Conservation (phyloP, 441 rosid genomes). For the Iberis amara region DNA sequence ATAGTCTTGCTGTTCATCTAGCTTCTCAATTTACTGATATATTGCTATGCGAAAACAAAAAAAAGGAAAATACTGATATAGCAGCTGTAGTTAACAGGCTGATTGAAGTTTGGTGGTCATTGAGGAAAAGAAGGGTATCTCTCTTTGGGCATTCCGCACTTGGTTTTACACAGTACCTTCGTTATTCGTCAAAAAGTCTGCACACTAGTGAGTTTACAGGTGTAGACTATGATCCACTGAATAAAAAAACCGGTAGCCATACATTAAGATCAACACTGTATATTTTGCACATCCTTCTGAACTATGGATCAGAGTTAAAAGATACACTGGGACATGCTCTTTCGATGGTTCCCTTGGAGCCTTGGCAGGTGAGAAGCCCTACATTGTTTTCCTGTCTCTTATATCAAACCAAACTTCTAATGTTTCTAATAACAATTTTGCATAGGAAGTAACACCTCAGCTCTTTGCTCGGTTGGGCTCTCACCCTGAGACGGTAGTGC, state of each 20-base stretch:
- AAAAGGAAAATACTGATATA: slow-evolving; percentile 42
- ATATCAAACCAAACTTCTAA: slow-evolving; percentile 11
- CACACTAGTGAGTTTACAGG: slow-evolving; percentile 46
- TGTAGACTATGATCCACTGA: slow-evolving; percentile 49
- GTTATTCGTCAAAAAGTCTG: slow-evolving; percentile 55
- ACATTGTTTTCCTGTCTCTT: slow-evolving; percentile 24
- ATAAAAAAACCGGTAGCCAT: slow-evolving; percentile 58
- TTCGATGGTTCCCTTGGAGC: slow-evolving; percentile 70
- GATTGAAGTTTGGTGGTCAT: slow-evolving; percentile 77
- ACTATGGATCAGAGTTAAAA: slow-evolving; percentile 84
- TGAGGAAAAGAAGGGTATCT: slow-evolving; percentile 83
- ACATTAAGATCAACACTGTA: slow-evolving; percentile 78
- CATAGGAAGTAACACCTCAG: slow-evolving; percentile 87
- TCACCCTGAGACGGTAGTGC: slow-evolving; percentile 84
- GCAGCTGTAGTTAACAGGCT: slow-evolving; percentile 51
- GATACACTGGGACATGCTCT: slow-evolving; percentile 78
- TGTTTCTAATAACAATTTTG: slow-evolving; percentile 25
- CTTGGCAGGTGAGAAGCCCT: slow-evolving; percentile 81
- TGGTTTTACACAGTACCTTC: slow-evolving; percentile 78
- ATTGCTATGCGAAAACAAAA: slow-evolving; percentile 39
- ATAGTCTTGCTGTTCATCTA: slow-evolving; percentile 58
- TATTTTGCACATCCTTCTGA: slow-evolving; percentile 77
- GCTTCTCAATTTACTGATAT: slow-evolving; percentile 56
- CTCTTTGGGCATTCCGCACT: slow-evolving; percentile 85
- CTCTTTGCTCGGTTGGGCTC: slow-evolving; percentile 93